phyloP scores from a whole-genome alignment of 2,329 filamentous ascomycete species.

The Hirsutella minnesotensis region DNA sequence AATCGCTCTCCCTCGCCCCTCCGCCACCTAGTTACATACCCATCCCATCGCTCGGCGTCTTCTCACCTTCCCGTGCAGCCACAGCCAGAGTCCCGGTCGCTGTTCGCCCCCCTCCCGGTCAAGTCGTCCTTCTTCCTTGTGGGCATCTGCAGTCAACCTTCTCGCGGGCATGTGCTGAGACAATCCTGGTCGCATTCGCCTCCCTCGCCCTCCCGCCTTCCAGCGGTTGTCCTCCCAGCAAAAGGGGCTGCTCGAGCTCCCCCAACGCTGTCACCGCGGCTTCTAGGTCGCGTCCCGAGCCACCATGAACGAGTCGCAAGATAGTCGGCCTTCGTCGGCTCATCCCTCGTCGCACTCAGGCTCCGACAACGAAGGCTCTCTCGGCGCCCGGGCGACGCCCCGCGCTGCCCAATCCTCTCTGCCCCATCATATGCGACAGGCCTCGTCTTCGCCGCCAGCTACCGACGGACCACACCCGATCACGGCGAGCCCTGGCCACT shows the following conservation, averaged over 20 bases:
- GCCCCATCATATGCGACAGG: not conserved
- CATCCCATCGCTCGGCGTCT: no score
- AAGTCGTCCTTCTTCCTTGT: not conserved
- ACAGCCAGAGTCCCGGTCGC: no score
- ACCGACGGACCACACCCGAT: not conserved
- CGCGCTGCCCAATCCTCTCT: not conserved
- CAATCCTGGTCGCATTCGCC: not conserved
- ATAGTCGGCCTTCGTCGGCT: not conserved
- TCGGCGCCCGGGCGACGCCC: not conserved
- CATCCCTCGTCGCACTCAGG: not conserved
- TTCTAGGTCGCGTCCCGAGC: constrained; percentile 1
- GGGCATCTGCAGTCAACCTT: not conserved
- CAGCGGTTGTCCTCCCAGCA: not conserved
- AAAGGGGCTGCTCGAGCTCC: not conserved
- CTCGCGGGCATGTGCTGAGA: constrained; percentile 1
- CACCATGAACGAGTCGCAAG: not conserved
- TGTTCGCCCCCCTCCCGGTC: not conserved
- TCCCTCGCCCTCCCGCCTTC: not conserved
- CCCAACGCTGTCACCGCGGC: not conserved
- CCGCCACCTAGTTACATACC: no score
- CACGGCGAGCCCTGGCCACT: constrained; percentile 9
- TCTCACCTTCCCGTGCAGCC: no score
- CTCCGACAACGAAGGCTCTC: not conserved
- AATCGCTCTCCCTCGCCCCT: no score
- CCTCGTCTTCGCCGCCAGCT: not conserved